Base-by-base conservation (phyloP, 129 eudicot genomes). In the Glebionis coronaria region DNA sequence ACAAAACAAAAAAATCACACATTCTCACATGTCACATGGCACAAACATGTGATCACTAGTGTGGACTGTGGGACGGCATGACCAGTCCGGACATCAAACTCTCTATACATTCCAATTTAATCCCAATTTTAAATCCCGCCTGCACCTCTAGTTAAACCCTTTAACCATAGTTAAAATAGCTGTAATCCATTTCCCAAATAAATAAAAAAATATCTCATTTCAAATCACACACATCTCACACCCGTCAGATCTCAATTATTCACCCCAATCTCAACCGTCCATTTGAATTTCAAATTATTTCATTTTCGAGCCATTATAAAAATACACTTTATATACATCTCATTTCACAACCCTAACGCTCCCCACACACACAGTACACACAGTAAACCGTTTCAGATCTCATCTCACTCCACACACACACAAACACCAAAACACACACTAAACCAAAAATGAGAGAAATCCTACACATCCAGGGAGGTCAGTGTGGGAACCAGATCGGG, bases 401-500 rank as follows among this genome's bases (percentile, higher is more conserved):
- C 42, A 35, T 35, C n/a, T n/a, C n/a, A n/a, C 56, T 21, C 19
- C 25, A 15, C 56, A 19, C 60, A 25, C 67, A 6, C 28, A 56
- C 10, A 64, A 10, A 40, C n/a, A n/a, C n/a, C n/a, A n/a, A n/a
- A n/a, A 12, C n/a, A n/a, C n/a, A n/a, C n/a, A n/a, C n/a, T n/a
- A n/a, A n/a, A 16, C 23, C 12, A 9, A 35, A 5, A 44, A 82
- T 82, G 86, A 73, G 83, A 53, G 86, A 82, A 27, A 82, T 82
- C 45, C 71, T 82, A 3, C 86, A 82, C 62, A 74, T 82, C 15
- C 86, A 82, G 10, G 86, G 83, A 12, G 86, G 83, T 54, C 86
- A 82, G 55, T 82, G 86, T 14, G 86, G 86, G 44, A 82, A 82
- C 83, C 86, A 82, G 65, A 82, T 82, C 46, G 85, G 85, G 10